Evolutionary conservation across 176 grass and related monocot species (phyloP), one percentile per base, ranked within the genome.

Genomic region (maize (Zea mays)): DNA sequence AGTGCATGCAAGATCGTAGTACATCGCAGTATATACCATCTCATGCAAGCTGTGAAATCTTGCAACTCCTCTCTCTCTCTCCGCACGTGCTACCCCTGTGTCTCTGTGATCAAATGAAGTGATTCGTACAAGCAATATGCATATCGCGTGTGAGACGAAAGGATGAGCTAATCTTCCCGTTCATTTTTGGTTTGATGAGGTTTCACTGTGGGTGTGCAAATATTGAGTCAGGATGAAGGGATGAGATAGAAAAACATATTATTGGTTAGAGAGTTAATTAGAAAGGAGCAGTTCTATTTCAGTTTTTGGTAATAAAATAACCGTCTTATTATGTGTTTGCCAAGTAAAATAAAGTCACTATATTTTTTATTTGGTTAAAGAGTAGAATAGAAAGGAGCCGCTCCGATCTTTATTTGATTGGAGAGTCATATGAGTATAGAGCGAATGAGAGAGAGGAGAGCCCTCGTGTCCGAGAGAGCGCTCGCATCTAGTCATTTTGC

Each of bases 131-230:
- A 21, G 27, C 62, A 83, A 71, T 37, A 71, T 15, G 58, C 67
- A 48, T 45, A 62, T 73, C 69, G n/a, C 38, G 65, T 27, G 17
- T 65, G 67, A 82, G 47, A 82, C 16, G 61, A 79, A 83, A 87
- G 65, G 60, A 41, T 86, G 72, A 52, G 16, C 65, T 55, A 43
- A 51, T 12, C 10, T 78, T 8, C 9, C 42, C 34, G 19, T 74
- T 68, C 61, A 37, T 67, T 68, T 49, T 43, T 19, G 71, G 74
- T 78, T 73, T 87, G 80, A 61, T 79, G 27, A 3, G 49, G 13
- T 49, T 39, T 79, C 75, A 86, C 80, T 80, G 71, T 80, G 62
- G 34, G 62, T 75, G 62, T 68, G 52, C 72, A 75, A 86, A 64
- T 76, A 73, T 55, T 54, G 64, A 70, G 83, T 43, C 76, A 83